Evolutionary conservation across 2,329 filamentous ascomycete species (phyloP).

Genomic region (Chaetomiaceae sp.): DNA sequence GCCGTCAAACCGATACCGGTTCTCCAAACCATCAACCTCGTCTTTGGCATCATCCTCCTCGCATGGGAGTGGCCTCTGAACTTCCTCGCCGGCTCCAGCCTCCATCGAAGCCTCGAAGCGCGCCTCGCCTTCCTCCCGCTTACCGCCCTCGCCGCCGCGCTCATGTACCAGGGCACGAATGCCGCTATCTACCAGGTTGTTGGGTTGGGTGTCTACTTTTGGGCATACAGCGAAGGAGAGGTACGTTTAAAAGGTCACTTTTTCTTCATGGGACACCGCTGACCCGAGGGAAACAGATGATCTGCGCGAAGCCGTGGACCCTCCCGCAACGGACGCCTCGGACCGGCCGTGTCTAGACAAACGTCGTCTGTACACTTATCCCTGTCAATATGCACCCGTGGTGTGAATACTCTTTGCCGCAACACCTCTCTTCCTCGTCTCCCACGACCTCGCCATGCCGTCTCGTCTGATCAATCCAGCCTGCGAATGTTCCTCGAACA

Average conservation of each 20-base stretch:
- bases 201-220: slow-evolving; percentile 84
- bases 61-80: slow-evolving; percentile 88
- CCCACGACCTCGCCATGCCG: slow-evolving; percentile 4
- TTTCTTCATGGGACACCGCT: neutral
- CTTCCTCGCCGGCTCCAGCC: slow-evolving; percentile 67
- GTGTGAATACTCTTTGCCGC: slow-evolving; percentile 6
- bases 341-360: slow-evolving; percentile 28
- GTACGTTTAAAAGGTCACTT: slow-evolving; percentile 47
- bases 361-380: neutral
- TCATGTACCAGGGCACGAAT: slow-evolving; percentile 92
- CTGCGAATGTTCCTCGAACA: neutral
- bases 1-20: slow-evolving; percentile 84
- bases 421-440: neutral
- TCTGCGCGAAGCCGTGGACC: slow-evolving; percentile 67
- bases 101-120: slow-evolving; percentile 86
- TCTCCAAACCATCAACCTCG: slow-evolving; percentile 82
- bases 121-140: slow-evolving; percentile 80
- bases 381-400: slow-evolving; percentile 1
- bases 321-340: slow-evolving; percentile 51
- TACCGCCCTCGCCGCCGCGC: slow-evolving; percentile 64
- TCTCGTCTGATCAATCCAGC: neutral
- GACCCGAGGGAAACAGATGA: slow-evolving; percentile 43
- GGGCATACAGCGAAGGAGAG: slow-evolving; percentile 97
- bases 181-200: slow-evolving; percentile 87
- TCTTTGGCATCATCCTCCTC: slow-evolving; percentile 73